phyloP scores from a whole-genome alignment of 108 stramenopile species.

The Cylindrotheca closterium region DNA sequence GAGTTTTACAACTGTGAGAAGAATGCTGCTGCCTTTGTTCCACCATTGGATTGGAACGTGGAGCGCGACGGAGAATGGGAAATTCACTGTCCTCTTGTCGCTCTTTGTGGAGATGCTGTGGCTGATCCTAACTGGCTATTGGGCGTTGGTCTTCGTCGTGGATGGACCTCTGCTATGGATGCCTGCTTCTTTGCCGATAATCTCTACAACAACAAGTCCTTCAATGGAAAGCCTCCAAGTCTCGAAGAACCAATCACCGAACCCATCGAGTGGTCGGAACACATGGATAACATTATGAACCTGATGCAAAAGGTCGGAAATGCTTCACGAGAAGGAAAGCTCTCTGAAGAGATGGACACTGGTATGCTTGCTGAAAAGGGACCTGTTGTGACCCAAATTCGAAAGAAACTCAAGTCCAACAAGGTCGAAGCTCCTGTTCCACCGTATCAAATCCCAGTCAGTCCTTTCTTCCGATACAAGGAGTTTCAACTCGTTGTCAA shows the following conservation, averaged over 20 bases:
- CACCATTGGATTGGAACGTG: slow-evolving; percentile 8
- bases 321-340: slow-evolving; percentile 9
- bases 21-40: slow-evolving; percentile 13
- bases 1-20: slow-evolving; percentile 23
- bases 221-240: slow-evolving; percentile 12
- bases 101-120: slow-evolving; percentile 15
- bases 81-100: slow-evolving; percentile 18
- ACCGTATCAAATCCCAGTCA: neutral
- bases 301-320: slow-evolving; percentile 19
- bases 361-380: slow-evolving; percentile 15
- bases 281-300: slow-evolving; percentile 24
- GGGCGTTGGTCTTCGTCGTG: slow-evolving; percentile 20
- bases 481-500: slow-evolving; percentile 2
- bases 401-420: neutral
- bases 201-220: slow-evolving; percentile 22
- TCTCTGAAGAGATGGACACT: slow-evolving; percentile 14
- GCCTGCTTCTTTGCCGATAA: slow-evolving; percentile 20
- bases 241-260: slow-evolving; percentile 13
- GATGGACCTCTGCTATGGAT: slow-evolving; percentile 23
- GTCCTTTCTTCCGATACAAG: slow-evolving; percentile 3
- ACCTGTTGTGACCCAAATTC: slow-evolving; percentile 6
- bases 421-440: slow-evolving; percentile 14
- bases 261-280: slow-evolving; percentile 13
- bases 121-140: slow-evolving; percentile 20
- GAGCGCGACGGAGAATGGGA: slow-evolving; percentile 10